These are phyloP conservation scores for Phytopythium boreale DNA, from an alignment of 352 stramenopile genomes.

Conservation along the genomic window DNA sequence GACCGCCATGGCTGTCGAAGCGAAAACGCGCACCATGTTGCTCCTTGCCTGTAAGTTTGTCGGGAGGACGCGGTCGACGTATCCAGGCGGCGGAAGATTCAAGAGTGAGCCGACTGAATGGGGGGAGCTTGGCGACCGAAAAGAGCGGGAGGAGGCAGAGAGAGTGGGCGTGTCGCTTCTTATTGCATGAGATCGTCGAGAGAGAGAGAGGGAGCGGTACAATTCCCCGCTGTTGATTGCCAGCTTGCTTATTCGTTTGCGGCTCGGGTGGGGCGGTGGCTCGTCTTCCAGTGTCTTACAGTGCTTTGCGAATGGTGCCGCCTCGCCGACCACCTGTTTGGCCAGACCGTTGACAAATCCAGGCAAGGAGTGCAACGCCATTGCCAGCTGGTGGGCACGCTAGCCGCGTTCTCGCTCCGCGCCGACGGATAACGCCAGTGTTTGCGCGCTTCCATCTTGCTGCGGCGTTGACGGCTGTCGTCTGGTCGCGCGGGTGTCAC, in stretches of 20 bases:
- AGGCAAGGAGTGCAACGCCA: background rate
- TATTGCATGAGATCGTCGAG: background rate
- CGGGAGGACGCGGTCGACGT: background rate
- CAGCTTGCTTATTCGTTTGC: background rate
- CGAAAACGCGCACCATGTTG: slow-evolving; percentile 42
- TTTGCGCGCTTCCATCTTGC: background rate
- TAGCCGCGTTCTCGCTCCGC: background rate
- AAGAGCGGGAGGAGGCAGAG: background rate
- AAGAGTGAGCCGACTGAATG: slow-evolving; percentile 15
- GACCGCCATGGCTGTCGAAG: slow-evolving; percentile 23
- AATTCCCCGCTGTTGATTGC: background rate
- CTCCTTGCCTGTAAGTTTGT: background rate
- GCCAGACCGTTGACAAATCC: background rate
- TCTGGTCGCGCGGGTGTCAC: slow-evolving; percentile 1
- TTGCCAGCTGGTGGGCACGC: slow-evolving; percentile 4
- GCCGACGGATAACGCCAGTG: background rate
- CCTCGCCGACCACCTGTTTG: background rate
- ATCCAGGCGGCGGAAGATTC: slow-evolving; percentile 18
- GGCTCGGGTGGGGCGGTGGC: background rate
- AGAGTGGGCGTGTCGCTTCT: slow-evolving; percentile 2
- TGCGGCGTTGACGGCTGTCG: background rate
- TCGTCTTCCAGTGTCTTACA: slow-evolving; percentile 1
- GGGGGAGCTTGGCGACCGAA: background rate
- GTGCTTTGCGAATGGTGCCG: too few species aligned
- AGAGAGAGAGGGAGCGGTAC: background rate